These are phyloP conservation scores for Neoboletus magnificus DNA, from an alignment of 768 basidiomycete genomes.

Conservation along the genomic window DNA sequence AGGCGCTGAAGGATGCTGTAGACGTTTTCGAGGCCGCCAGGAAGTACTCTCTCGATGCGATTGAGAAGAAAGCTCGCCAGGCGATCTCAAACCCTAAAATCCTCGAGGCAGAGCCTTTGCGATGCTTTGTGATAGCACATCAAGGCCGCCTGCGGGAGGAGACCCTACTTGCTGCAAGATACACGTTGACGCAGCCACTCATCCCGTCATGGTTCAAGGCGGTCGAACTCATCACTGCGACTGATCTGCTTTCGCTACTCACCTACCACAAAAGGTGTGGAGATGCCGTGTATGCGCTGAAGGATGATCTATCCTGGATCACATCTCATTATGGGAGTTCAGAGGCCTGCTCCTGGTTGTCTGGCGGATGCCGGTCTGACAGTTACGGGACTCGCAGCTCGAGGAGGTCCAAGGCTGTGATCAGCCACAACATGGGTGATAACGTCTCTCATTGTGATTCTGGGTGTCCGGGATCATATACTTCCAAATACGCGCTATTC, in stretches of 20 bases:
- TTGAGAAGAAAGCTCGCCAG: conserved; percentile 15
- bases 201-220: conserved; percentile 24
- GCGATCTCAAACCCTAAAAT: conserved; percentile 19
- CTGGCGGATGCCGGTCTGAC: neutral
- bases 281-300: conserved; percentile 4
- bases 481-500: neutral
- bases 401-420: no score
- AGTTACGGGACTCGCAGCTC: no score
- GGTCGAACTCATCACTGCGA: conserved; percentile 25
- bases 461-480: neutral
- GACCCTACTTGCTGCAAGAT: conserved; percentile 27
- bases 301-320: conserved; percentile 14
- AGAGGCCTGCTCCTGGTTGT: no score
- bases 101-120: conserved; percentile 22
- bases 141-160: conserved; percentile 19
- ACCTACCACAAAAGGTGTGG: conserved; percentile 19
- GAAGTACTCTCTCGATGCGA: conserved; percentile 18
- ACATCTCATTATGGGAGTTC: conserved; percentile 4
- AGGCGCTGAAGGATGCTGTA: conserved; percentile 1
- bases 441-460: no score
- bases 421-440: no score
- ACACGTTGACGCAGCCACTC: conserved; percentile 28
- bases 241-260: conserved; percentile 25
- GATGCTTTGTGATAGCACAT: conserved; percentile 31
- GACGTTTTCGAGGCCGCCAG: conserved; percentile 9